Evolutionary conservation across 1,284 basidiomycete genomes (phyloP), one percentile per base, ranked within the genome.

Genomic region (Pseudozyma sp.): DNA sequence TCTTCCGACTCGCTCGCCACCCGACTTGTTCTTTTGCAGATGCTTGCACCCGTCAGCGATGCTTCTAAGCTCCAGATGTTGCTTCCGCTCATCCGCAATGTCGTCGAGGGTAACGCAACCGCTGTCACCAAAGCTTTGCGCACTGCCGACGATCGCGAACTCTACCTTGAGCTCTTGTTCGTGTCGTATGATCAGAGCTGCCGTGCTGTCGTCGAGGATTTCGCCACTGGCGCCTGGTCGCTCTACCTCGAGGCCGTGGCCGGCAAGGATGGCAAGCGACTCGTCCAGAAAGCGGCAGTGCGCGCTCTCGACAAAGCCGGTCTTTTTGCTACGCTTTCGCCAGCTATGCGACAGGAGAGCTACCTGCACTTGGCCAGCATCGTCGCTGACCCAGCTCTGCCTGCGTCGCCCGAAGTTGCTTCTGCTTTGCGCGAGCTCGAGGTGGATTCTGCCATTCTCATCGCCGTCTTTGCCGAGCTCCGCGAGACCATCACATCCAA

Each of bases 61-160:
- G 83, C 87, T 47, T 87, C 88, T 16, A 93, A 93, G 84, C 86
- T 90, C 14, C 87, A 89, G 31, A 88, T 91, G 57, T 85, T 96
- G 2, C 80, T 89, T 10, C 90, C 92, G 0, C 87, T 91, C 7
- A 86, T 93, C 43, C 87, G 89, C 65, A 66, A 71, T 0, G 78
- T 92, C 10, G 55, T 62, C 1, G 47, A 58, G 18, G 54, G 56
- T 49, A 50, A 52, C 35, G 45, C 43, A 0, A 48, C 59, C 2
- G 19, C 44, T n/a, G 53, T 44, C n/a, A 67, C 59, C 4, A 59
- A 52, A 14, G 51, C 59, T 18, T 47, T 70, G 45, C 51, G 52
- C 48, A 57, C 48, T 19, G 38, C 19, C 45, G 63, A 70, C 11
- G 68, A 70, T 8, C 60, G 70, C 48, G 57, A 62, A 55, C 48